Conservation (phyloP, 352 stramenopile genomes). For the Globisporangium megalacanthum region DNA sequence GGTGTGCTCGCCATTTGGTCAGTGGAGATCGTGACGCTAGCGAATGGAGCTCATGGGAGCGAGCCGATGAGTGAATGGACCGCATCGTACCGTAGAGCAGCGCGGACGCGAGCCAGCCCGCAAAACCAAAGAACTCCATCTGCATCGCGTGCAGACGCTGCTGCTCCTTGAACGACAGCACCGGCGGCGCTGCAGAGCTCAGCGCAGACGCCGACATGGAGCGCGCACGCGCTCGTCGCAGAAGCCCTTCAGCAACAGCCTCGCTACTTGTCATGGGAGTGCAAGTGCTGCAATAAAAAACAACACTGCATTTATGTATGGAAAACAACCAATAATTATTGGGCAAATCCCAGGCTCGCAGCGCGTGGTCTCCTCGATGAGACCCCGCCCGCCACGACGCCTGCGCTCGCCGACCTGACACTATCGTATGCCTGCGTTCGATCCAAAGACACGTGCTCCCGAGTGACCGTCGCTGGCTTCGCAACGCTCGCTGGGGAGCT, state of each 20-base stretch:
- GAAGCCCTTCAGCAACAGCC: not conserved
- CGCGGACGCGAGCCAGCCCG: constrained; percentile 75
- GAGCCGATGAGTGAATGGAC: not conserved
- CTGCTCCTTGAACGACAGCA: constrained; percentile 75
- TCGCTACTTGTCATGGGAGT: too few relatives aligned
- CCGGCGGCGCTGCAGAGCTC: constrained; percentile 10
- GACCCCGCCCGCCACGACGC: too few relatives aligned
- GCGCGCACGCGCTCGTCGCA: not conserved
- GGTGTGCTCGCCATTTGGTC: not conserved
- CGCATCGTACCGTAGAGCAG: constrained; percentile 54
- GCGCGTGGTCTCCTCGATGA: too few relatives aligned
- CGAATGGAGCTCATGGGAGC: not conserved
- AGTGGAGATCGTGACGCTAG: too few relatives aligned
- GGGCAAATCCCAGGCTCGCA: too few relatives aligned
- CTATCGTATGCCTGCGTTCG: not conserved
- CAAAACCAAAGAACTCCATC: constrained; percentile 86
- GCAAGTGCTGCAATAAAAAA: too few relatives aligned
- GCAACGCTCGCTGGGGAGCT: not conserved
- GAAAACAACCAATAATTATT: too few relatives aligned
- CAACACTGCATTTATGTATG: too few relatives aligned
- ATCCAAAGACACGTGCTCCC: too few relatives aligned
- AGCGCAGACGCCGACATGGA: constrained; percentile 10
- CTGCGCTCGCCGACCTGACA: not conserved
- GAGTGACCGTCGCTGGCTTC: not conserved
- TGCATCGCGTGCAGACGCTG: constrained; percentile 77